These are phyloP conservation scores for Cyclocybe cylindracea DNA, from an alignment of 768 basidiomycete genomes.

Conservation along the genomic window DNA sequence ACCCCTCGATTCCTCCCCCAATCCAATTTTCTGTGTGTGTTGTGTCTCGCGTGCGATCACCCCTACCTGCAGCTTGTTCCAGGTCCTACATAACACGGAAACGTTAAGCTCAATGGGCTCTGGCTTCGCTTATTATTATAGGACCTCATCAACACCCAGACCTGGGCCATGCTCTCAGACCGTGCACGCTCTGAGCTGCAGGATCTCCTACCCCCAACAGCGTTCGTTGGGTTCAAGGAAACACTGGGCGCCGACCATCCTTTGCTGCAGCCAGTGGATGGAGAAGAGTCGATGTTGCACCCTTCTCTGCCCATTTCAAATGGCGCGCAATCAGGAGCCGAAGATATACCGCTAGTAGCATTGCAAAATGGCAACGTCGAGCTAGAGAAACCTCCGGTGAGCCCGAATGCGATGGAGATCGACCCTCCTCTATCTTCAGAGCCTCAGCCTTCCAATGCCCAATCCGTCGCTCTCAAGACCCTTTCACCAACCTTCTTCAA, in stretches of 20 bases:
- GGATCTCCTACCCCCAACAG: constrained; percentile 47
- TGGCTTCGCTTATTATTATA: constrained; percentile 19
- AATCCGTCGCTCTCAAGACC: too few species aligned
- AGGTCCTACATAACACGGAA: too few species aligned
- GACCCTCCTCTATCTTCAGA: too few species aligned
- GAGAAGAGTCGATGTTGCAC: constrained; percentile 1
- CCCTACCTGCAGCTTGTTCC: too few species aligned
- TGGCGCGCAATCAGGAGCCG: too few species aligned
- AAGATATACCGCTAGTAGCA: too few species aligned
- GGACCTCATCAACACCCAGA: constrained; percentile 48
- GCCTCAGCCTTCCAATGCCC: too few species aligned
- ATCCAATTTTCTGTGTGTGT: constrained; percentile 7
- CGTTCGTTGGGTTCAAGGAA: constrained; percentile 35
- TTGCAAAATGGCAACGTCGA: too few species aligned
- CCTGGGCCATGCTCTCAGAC: constrained; percentile 47
- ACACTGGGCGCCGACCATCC: constrained; percentile 40
- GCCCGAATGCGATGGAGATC: too few species aligned
- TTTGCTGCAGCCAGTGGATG: constrained; percentile 17
- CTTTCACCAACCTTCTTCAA: constrained; percentile 38
- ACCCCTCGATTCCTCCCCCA: neutral
- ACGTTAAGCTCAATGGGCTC: constrained; percentile 24
- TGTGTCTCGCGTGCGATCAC: constrained; percentile 4
- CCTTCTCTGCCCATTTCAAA: neutral
- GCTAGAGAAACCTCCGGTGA: too few species aligned
- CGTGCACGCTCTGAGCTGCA: constrained; percentile 38